Evolutionary conservation across 2,329 filamentous ascomycete species (phyloP), one percentile per base, ranked within the genome.

Genomic region (Chrysosporium keratinophilum): DNA sequence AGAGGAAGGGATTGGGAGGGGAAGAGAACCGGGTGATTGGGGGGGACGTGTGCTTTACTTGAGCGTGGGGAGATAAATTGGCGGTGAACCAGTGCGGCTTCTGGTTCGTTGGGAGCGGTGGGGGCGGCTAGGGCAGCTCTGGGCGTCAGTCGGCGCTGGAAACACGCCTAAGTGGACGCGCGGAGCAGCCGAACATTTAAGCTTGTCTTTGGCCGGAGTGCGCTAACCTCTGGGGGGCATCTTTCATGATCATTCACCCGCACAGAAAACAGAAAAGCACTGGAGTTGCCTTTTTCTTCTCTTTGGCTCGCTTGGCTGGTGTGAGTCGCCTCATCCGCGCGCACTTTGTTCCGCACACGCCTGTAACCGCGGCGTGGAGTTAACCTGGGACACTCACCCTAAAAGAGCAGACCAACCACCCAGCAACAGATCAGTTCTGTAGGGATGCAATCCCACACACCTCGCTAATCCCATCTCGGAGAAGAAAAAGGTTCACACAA

Each of bases 71-170:
- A 59, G 57, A 37, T 63, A 65, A 70, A 71, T 66, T 67, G 69
- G 69, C 69, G 69, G 69, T 71, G 69, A 71, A 67, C 60, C 62
- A 59, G 47, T 60, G 60, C 54, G 56, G 61, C 52, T 60, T 62
- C 62, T 66, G 66, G 64, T 66, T 65, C 67, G 69, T 66, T 67
- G 68, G 67, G 63, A 63, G 61, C 60, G 59, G 61, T 64, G 60
- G 64, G 64, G 60, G 62, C 55, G 40, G 51, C 50, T 53, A 44
- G 54, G 39, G 56, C 41, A 46, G 52, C 48, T 53, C 55, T 48
- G 49, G 51, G 37, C 40, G 42, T 51, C 50, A 19, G 35, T 28
- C 19, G 11, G 42, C 43, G 28, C 53, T 52, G 43, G 43, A 50
- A 34, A 43, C 52, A 54, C 52, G 52, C 49, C 51, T 41, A 54